These are phyloP conservation scores for Komagataella pseudopastoris DNA, from an alignment of 805 yeast genomes.

Conservation along the genomic window DNA sequence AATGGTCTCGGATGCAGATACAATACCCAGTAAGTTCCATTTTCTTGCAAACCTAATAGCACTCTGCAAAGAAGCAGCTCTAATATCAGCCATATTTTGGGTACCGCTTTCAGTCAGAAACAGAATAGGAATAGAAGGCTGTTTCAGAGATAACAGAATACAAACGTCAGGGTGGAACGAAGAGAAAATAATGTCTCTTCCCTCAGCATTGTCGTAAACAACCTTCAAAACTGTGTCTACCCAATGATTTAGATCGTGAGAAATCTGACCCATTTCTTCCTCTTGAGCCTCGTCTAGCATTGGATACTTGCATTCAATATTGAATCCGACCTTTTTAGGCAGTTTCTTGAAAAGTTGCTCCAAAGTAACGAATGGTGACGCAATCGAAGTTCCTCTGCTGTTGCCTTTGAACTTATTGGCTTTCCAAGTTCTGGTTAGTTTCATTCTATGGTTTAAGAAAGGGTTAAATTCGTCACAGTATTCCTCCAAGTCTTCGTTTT, in stretches of 20 bases:
- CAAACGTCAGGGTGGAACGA: constrained; percentile 95
- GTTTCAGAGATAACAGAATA: constrained; percentile 72
- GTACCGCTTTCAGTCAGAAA: constrained; percentile 88
- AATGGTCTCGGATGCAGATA: constrained; percentile 76
- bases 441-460: constrained; percentile 50
- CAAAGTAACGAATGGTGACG: constrained; percentile 83
- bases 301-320: constrained; percentile 90
- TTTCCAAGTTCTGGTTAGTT: constrained; percentile 80
- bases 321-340: constrained; percentile 80
- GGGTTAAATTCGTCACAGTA: constrained; percentile 21
- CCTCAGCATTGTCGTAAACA: constrained; percentile 66
- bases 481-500: constrained; percentile 13
- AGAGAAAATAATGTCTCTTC: constrained; percentile 80
- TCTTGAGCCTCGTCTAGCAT: constrained; percentile 86
- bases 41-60: constrained; percentile 83
- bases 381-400: constrained; percentile 76
- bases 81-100: constrained; percentile 69
- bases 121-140: constrained; percentile 85
- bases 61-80: constrained; percentile 80
- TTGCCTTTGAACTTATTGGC: constrained; percentile 86
- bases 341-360: constrained; percentile 71
- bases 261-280: constrained; percentile 79
- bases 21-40: constrained; percentile 89
- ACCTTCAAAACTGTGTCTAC: constrained; percentile 74
- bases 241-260: constrained; percentile 74